These are phyloP conservation scores for Candida tallmaniae DNA, from an alignment of 805 yeast genomes.

Conservation along the genomic window DNA sequence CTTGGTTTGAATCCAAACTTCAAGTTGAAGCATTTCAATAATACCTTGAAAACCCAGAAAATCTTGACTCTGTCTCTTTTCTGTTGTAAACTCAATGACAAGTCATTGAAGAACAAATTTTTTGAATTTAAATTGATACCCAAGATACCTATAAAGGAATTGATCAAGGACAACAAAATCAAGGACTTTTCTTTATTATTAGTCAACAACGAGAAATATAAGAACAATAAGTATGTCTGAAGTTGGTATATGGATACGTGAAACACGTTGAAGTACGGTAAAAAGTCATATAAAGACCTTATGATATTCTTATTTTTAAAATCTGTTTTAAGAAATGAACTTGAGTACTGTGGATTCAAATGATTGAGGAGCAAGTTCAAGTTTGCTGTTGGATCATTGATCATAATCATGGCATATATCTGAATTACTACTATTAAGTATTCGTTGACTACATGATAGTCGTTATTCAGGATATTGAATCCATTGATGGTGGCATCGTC, in stretches of 20 bases:
- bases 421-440: constrained; percentile 43
- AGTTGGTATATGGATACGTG: constrained; percentile 45
- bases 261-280: constrained; percentile 45
- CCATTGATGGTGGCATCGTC: constrained; percentile 45
- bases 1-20: constrained; percentile 45
- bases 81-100: constrained; percentile 35
- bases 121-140: constrained; percentile 40
- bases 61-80: constrained; percentile 36
- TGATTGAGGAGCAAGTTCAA: constrained; percentile 38
- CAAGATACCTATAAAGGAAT: constrained; percentile 40
- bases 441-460: constrained; percentile 38
- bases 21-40: constrained; percentile 37
- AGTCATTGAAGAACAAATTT: constrained; percentile 42
- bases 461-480: constrained; percentile 44
- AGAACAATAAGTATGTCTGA: constrained; percentile 46
- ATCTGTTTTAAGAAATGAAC: constrained; percentile 5
- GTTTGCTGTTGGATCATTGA: constrained; percentile 44
- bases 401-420: constrained; percentile 48
- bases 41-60: constrained; percentile 44
- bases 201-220: constrained; percentile 43
- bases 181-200: constrained; percentile 39
- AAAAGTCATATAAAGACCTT: constrained; percentile 40
- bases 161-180: constrained; percentile 34
- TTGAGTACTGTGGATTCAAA: constrained; percentile 26
- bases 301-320: constrained; percentile 23